Base-by-base conservation (phyloP, 306 rosid species). In the Elaeagnus macrophylla region DNA sequence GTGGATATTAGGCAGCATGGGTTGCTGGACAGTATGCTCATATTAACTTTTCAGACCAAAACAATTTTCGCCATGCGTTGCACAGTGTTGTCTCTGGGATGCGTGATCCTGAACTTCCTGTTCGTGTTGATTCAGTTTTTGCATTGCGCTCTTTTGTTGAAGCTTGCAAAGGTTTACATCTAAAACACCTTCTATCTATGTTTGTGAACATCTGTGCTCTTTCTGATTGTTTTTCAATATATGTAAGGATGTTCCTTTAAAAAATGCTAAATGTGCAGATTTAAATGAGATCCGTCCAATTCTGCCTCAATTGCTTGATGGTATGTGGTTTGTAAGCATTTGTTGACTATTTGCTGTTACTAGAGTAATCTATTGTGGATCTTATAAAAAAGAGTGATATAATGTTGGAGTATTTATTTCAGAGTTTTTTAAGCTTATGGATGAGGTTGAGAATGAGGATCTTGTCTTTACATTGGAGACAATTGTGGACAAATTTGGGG, bases 381-480 rank as follows among this genome's bases (percentile, higher is more conserved):
- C 56, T 20, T 54, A 0, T 5, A 25, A 25, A 25, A 25, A 25
- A 25, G 32, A 25, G 4, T 25, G 32, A 5, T 5, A 2, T 25
- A 25, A 25, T 25, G 32, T 25, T 3, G 32, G 4, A 25, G 32
- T 69, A 46, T 65, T n/a, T 71, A 10, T 54, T 60, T 12, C 84
- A 90, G 97, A 90, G 63, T 86, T 90, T 60, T 90, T 83, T 75
- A 90, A 90, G 74, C 97, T 90, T 65, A 86, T 90, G 95, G 75
- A 90, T 68, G 97, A 90, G 77, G 83, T 90, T 74, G 95, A 90
- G 83, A 90, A 90, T 64, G 97, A 90, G 72, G 97, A 90, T 69
- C 94, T 90, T 49, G 97, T 90, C 41, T 90, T 81, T 74, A 90
- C 97, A 38, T 76, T 90, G 84, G 95, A 90, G 83, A 90, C 95